Evolutionary conservation across 306 rosid species (phyloP).

Genomic region (Ceratonia siliqua): DNA sequence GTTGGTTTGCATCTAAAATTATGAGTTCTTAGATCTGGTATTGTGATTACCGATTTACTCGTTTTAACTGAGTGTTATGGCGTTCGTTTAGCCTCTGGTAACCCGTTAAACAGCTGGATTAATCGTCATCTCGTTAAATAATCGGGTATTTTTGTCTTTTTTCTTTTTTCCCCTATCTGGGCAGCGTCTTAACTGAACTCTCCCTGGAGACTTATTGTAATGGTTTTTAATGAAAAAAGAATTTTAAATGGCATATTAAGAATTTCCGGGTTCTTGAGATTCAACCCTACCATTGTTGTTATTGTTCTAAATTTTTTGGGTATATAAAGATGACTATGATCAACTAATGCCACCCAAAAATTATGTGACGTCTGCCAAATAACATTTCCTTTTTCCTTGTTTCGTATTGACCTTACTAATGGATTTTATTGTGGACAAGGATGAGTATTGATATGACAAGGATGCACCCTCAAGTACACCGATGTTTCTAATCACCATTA

Average conservation of each 20-base stretch:
- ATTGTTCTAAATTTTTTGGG: background rate
- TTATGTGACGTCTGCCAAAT: background rate
- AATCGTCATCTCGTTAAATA: background rate
- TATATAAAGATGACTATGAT: background rate
- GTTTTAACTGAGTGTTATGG: background rate
- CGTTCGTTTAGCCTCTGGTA: background rate
- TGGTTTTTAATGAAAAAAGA: background rate
- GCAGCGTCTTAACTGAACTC: background rate
- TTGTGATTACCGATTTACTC: background rate
- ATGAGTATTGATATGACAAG: background rate
- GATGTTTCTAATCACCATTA: background rate
- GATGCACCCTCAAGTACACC: background rate
- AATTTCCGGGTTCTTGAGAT: slow-evolving; percentile 16
- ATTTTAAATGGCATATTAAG: background rate
- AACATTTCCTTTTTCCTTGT: background rate
- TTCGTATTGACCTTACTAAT: background rate
- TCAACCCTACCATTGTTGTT: background rate
- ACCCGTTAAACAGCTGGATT: background rate
- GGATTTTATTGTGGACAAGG: background rate
- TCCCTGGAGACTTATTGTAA: background rate
- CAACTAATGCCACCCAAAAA: background rate
- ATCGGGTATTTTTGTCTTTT: too few relatives aligned
- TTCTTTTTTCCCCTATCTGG: background rate
- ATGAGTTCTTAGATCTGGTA: slow-evolving; percentile 22
- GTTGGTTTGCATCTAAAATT: background rate